These are phyloP conservation scores for Hydnomerulius pinastri DNA, from an alignment of 768 basidiomycete species.

Conservation along the genomic window DNA sequence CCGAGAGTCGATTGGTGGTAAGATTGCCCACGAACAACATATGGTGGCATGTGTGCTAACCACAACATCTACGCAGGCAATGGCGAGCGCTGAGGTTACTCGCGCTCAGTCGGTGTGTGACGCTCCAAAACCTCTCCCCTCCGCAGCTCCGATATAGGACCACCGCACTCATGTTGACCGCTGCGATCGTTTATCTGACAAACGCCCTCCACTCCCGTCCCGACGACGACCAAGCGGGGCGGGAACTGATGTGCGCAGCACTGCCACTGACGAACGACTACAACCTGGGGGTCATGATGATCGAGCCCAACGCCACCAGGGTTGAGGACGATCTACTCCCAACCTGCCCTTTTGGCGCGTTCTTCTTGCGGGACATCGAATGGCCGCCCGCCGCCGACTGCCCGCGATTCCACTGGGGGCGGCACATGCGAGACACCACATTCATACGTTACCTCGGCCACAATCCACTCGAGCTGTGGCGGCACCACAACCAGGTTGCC, in stretches of 20 bases:
- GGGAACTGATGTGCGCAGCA: constrained; percentile 20
- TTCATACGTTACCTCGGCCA: not conserved
- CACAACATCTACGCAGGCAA: no score
- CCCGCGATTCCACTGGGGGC: not conserved
- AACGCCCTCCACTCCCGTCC: constrained; percentile 30
- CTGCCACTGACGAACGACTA: constrained; percentile 26
- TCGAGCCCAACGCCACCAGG: not conserved
- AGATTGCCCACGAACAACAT: no score
- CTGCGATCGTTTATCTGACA: constrained; percentile 21
- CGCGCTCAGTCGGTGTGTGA: constrained; percentile 7
- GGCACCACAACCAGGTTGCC: not conserved
- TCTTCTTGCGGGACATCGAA: not conserved
- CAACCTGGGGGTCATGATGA: not conserved
- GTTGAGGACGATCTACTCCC: not conserved
- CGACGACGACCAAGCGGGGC: constrained; percentile 18
- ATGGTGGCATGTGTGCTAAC: no score
- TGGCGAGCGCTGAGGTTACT: constrained; percentile 12
- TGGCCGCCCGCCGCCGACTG: not conserved
- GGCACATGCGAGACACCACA: not conserved
- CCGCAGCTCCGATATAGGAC: not conserved
- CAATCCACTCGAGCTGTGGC: not conserved
- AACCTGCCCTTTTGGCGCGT: not conserved
- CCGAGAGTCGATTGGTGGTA: constrained; percentile 21
- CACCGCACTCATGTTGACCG: constrained; percentile 21
- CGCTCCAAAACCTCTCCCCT: constrained; percentile 21